Percentiles rank a stretch among this genome's conserved stretches.
Conservation (phyloP, 768 basidiomycete genomes). For the Hypholoma sublateritium region DNA sequence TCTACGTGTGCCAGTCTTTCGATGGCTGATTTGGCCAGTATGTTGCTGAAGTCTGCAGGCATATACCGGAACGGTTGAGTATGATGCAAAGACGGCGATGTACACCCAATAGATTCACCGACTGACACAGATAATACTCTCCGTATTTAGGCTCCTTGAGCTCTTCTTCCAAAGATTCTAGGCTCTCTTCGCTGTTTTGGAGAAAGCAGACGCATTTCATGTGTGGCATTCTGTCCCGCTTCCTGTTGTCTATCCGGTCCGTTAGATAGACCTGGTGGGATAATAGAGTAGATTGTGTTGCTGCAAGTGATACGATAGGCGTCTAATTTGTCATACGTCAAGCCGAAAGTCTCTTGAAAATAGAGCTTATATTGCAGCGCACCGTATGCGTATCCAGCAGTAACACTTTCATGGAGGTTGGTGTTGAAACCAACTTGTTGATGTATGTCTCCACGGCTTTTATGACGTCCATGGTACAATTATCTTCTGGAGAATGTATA, state of each 20-base stretch:
- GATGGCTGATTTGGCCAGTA: conserved; percentile 84
- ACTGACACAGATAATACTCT: conserved; percentile 99
- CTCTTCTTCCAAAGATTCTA: conserved; percentile 82
- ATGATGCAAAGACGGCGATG: conserved; percentile 11
- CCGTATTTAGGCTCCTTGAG: conserved; percentile 91
- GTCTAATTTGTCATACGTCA: conserved; percentile 53
- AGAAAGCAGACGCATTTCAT: conserved; percentile 98
- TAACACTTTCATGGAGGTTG: conserved; percentile 92
- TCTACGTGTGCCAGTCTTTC: conserved; percentile 93
- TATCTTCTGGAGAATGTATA: not conserved
- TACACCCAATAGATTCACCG: conserved; percentile 54
- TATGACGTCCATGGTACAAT: conserved; percentile 78
- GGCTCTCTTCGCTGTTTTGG: conserved; percentile 76
- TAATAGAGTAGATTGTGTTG: conserved; percentile 90
- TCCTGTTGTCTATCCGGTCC: conserved; percentile 94
- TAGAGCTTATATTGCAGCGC: conserved; percentile 19
- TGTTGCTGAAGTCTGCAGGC: conserved; percentile 88
- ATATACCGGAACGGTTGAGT: conserved; percentile 4
- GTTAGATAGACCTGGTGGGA: conserved; percentile 98
- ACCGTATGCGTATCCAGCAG: conserved; percentile 95
- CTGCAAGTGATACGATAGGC: conserved; percentile 91
- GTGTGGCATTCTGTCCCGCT: conserved; percentile 89
- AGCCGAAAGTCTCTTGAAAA: not conserved
- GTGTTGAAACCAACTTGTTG: conserved; percentile 82
- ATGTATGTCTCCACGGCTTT: conserved; percentile 96